These are phyloP conservation scores for Exophiala dermatitidis DNA, from an alignment of 2,329 filamentous ascomycete genomes.

Conservation along the genomic window DNA sequence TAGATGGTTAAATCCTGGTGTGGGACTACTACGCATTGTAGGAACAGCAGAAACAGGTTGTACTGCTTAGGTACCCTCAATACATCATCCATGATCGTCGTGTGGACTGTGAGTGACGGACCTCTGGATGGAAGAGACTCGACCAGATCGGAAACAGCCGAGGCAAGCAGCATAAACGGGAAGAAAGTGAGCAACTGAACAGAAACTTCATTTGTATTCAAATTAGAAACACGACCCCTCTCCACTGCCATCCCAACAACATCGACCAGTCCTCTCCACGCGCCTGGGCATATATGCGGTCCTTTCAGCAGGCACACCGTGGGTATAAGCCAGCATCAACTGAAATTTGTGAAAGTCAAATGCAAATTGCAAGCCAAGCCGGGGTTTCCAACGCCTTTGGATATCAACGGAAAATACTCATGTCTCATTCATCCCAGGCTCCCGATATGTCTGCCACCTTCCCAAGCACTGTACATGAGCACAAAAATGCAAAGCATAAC, in stretches of 20 bases:
- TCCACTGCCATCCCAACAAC: neutral
- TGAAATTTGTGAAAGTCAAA: constrained; percentile 5
- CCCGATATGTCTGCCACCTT: neutral
- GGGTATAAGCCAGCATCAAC: constrained; percentile 13
- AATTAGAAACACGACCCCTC: constrained; percentile 1
- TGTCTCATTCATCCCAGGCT: constrained; percentile 15
- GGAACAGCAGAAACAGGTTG: no score
- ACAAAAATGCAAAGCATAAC: neutral
- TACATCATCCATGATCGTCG: no score
- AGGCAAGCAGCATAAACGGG: neutral
- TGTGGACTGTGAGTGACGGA: no score
- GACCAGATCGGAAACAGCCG: neutral
- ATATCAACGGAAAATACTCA: constrained; percentile 12
- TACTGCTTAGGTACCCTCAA: no score
- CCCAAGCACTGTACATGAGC: constrained; percentile 10
- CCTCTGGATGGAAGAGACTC: no score
- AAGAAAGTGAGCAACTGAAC: neutral
- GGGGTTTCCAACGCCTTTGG: constrained; percentile 1
- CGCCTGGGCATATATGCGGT: constrained; percentile 3
- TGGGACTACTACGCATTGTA: no score
- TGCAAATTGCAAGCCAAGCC: neutral
- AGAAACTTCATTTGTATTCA: constrained; percentile 8
- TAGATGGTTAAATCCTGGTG: no score
- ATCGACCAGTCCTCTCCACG: constrained; percentile 3
- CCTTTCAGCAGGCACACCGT: neutral